A percentile compares a stretch with the other conserved stretches of the same genome.
Conservation (phyloP, 805 yeast species). For the Candida nemodendra region DNA sequence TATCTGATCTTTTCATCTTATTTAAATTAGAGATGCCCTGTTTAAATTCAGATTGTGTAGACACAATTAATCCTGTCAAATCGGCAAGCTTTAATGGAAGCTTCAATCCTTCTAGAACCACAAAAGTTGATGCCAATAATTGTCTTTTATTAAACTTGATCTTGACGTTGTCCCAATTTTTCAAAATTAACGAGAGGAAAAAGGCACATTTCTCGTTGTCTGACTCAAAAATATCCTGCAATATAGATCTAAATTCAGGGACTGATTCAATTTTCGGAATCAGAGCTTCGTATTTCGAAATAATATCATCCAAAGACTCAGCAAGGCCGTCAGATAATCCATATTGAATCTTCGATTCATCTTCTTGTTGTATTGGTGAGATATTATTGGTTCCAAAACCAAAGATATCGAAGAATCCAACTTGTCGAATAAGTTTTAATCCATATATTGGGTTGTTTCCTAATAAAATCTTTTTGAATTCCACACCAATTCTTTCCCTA, state of each 20-base stretch:
- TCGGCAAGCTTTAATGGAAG: constrained; percentile 57
- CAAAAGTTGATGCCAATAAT: constrained; percentile 43
- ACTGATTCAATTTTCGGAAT: constrained; percentile 14
- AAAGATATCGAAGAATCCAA: constrained; percentile 61
- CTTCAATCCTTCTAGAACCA: constrained; percentile 70
- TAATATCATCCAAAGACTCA: constrained; percentile 21
- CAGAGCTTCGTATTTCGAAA: constrained; percentile 17
- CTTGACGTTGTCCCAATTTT: constrained; percentile 44
- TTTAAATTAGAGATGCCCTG: constrained; percentile 28
- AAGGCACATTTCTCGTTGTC: constrained; percentile 29
- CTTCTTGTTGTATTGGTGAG: constrained; percentile 9
- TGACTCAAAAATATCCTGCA: constrained; percentile 22
- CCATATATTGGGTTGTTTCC: constrained; percentile 65
- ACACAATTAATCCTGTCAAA: constrained; percentile 45
- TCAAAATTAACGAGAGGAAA: constrained; percentile 50
- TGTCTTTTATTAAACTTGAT: constrained; percentile 29
- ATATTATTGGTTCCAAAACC: constrained; percentile 33
- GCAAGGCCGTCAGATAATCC: constrained; percentile 17
- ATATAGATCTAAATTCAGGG: constrained; percentile 6
- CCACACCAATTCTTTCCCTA: constrained; percentile 86
- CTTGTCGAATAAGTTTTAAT: constrained; percentile 52
- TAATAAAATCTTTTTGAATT: constrained; percentile 72
- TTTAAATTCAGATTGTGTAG: constrained; percentile 28
- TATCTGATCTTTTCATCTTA: constrained; percentile 46
- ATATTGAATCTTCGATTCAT: constrained; percentile 3